Conservation (phyloP, 305 asterid species). For the Salvia sclarea region DNA sequence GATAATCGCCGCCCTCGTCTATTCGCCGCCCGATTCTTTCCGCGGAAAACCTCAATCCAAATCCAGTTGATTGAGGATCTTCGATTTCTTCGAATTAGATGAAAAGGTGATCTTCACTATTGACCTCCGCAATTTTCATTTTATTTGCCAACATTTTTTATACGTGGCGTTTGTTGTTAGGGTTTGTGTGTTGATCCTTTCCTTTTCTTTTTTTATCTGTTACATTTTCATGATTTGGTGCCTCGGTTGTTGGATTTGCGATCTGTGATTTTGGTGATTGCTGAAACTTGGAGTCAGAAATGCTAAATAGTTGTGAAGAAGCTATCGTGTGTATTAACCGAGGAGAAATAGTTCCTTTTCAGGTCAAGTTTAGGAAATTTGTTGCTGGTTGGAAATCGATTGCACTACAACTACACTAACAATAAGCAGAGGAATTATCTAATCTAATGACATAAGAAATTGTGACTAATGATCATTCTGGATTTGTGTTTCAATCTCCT, state of each 20-base stretch:
- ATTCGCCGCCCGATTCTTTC: constrained; percentile 55
- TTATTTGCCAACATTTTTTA: background rate
- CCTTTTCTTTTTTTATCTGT: background rate
- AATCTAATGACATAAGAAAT: background rate
- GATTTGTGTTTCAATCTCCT: background rate
- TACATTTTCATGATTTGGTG: background rate
- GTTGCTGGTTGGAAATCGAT: background rate
- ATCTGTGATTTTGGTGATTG: background rate
- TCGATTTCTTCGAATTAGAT: constrained; percentile 32
- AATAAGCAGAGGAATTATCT: constrained; percentile 23
- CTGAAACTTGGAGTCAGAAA: background rate
- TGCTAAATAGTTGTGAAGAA: constrained; percentile 6
- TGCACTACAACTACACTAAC: background rate
- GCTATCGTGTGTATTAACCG: background rate
- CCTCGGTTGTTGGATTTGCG: constrained; percentile 3
- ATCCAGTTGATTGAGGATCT: constrained; percentile 20
- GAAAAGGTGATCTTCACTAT: constrained; percentile 10
- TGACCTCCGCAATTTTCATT: background rate
- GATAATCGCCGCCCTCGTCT: constrained; percentile 53
- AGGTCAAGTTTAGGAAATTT: background rate
- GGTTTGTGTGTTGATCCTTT: constrained; percentile 23
- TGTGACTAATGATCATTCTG: background rate
- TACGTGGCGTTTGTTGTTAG: constrained; percentile 4
- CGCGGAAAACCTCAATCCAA: constrained; percentile 33
- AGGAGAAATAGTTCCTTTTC: background rate